These are phyloP conservation scores for Entamoeba invadens DNA, from an alignment of 208 protist genomes.

Conservation along the genomic window DNA sequence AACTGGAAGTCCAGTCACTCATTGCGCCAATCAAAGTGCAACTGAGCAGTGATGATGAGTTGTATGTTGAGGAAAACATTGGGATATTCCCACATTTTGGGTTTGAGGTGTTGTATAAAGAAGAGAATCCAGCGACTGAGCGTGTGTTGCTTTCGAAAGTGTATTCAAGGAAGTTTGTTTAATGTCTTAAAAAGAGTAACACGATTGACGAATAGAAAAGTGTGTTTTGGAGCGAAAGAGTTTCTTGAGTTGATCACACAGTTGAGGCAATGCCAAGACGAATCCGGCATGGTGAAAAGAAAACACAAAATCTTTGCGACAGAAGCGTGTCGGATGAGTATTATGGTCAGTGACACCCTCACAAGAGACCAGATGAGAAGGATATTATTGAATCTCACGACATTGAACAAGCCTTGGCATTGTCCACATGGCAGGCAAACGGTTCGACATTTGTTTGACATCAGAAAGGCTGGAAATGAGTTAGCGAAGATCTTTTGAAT, in stretches of 20 bases:
- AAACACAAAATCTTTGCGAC: conserved; percentile 63
- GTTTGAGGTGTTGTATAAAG: conserved; percentile 49
- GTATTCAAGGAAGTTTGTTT: conserved; percentile 54
- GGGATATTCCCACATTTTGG: conserved; percentile 55
- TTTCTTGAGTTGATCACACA: conserved; percentile 56
- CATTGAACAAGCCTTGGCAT: conserved; percentile 68
- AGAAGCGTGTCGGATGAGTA: conserved; percentile 63
- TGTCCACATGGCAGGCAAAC: conserved; percentile 75
- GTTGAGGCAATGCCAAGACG: conserved; percentile 48
- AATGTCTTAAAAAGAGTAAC: too few species aligned
- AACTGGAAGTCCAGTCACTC: conserved; percentile 56
- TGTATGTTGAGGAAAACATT: conserved; percentile 53
- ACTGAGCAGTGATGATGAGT: conserved; percentile 55
- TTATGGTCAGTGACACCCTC: conserved; percentile 71
- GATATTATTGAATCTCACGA: conserved; percentile 29
- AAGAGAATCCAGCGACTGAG: conserved; percentile 38
- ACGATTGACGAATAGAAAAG: too few species aligned
- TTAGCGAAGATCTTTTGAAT: too few species aligned
- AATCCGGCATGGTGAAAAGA: conserved; percentile 48
- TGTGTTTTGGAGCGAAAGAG: conserved; percentile 56
- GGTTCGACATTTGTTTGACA: conserved; percentile 19
- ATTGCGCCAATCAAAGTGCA: conserved; percentile 50
- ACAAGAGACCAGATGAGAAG: conserved; percentile 44
- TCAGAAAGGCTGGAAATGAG: neutral
- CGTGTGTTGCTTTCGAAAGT: conserved; percentile 54